Evolutionary conservation across 768 basidiomycete species (phyloP).

Genomic region (Piloderma croceum): DNA sequence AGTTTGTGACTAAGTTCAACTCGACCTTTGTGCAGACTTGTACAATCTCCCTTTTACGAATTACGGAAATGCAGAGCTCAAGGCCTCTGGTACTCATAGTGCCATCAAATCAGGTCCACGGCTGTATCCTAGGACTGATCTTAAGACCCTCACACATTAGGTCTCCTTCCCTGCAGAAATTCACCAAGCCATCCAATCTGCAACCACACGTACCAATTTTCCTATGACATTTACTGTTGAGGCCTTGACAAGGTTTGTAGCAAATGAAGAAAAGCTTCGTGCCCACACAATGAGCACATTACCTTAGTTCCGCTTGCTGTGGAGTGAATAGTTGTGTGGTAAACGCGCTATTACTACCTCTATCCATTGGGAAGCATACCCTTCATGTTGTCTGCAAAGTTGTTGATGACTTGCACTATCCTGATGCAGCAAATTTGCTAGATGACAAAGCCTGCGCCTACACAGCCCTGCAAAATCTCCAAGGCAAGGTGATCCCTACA

Average conservation of each 20-base stretch:
- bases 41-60: slow-evolving; percentile 8
- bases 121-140: slow-evolving; percentile 5
- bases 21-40: too few species aligned
- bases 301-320: slow-evolving; percentile 11
- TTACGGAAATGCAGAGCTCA: slow-evolving; percentile 5
- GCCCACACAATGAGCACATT: slow-evolving; percentile 5
- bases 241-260: too few species aligned
- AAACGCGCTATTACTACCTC: too few species aligned
- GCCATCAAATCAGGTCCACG: slow-evolving; percentile 3
- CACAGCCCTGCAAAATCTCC: too few species aligned
- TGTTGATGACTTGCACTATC: too few species aligned
- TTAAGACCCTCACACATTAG: too few species aligned
- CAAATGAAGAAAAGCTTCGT: slow-evolving; percentile 4
- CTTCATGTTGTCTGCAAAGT: slow-evolving; percentile 10
- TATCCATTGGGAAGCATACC: too few species aligned
- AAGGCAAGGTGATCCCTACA: slow-evolving; percentile 14
- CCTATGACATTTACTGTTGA: slow-evolving; percentile 7
- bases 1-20: too few species aligned
- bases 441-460: too few species aligned
- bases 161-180: slow-evolving; percentile 10
- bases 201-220: slow-evolving; percentile 7
- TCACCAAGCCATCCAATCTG: too few species aligned
- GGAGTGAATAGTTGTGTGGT: slow-evolving; percentile 7
- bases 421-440: too few species aligned
- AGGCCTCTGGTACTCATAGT: slow-evolving; percentile 2